A percentile compares a stretch with the other conserved stretches of the same genome.
Evolutionary conservation across 140 eudicot genomes (phyloP).

Genomic region (Senecio squalidus): DNA sequence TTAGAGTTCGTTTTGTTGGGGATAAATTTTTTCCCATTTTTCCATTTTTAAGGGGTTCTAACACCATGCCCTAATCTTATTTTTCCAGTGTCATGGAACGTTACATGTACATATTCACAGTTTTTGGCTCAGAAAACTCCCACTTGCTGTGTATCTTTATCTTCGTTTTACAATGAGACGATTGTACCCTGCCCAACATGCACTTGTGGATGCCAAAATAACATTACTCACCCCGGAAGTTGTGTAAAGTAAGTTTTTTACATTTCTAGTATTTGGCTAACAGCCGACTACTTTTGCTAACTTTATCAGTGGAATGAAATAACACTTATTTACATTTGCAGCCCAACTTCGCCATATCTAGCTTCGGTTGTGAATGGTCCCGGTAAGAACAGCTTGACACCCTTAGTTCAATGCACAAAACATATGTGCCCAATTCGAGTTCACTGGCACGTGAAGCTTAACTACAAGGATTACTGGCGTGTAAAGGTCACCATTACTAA

Average conservation of each 20-base stretch:
- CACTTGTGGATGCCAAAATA: constrained; percentile 88
- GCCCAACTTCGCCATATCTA: constrained; percentile 56
- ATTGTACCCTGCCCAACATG: constrained; percentile 86
- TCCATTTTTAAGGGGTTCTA: background rate
- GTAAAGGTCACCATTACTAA: constrained; percentile 90
- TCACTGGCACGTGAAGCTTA: constrained; percentile 91
- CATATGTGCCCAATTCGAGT: constrained; percentile 93
- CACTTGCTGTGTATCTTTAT: constrained; percentile 85
- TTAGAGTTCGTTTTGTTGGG: too few relatives aligned
- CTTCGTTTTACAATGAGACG: constrained; percentile 84
- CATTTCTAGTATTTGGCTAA: background rate
- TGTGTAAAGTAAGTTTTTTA: constrained; percentile 62
- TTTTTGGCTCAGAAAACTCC: constrained; percentile 85
- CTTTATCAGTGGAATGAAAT: too few relatives aligned
- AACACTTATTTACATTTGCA: constrained; percentile 19
- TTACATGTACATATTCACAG: constrained; percentile 87
- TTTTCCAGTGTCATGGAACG: constrained; percentile 94
- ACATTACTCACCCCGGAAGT: constrained; percentile 61
- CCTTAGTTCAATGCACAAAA: constrained; percentile 80
- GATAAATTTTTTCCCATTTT: too few relatives aligned
- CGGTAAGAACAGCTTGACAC: constrained; percentile 51
- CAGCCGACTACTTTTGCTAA: background rate
- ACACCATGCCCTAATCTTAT: constrained; percentile 10
- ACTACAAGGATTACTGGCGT: constrained; percentile 90
- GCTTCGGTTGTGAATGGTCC: constrained; percentile 61